Percentiles rank a stretch among this genome's conserved stretches.
Conservation (phyloP, 2,329 filamentous ascomycete species). For the Seiridium unicorne region DNA sequence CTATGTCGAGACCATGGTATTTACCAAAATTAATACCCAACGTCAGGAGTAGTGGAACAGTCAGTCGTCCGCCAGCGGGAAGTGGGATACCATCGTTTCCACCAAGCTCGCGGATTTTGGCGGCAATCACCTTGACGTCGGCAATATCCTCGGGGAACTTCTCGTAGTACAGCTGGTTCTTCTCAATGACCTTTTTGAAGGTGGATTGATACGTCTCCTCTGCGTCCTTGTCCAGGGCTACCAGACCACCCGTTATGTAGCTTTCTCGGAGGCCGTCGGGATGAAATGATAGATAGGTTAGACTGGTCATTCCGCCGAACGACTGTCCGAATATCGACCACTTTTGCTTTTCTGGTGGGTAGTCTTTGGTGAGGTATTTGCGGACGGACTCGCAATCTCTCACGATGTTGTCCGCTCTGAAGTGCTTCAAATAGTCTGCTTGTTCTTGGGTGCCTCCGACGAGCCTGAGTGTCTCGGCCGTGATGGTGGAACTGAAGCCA, state of each 20-base stretch:
- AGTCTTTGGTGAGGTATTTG: conserved; percentile 67
- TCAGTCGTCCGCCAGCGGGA: conserved; percentile 71
- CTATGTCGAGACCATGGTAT: conserved; percentile 21
- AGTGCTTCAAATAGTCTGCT: conserved; percentile 77
- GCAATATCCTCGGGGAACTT: conserved; percentile 83
- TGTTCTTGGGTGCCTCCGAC: conserved; percentile 66
- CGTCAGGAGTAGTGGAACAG: conserved; percentile 71
- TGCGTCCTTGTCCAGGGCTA: conserved; percentile 68
- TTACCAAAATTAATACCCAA: conserved; percentile 76
- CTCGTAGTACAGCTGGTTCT: conserved; percentile 76
- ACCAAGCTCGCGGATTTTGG: conserved; percentile 58
- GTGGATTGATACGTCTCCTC: conserved; percentile 75
- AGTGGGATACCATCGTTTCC: conserved; percentile 53
- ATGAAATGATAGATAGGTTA: conserved; percentile 81
- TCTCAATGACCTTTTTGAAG: conserved; percentile 65
- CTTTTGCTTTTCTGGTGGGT: conserved; percentile 66
- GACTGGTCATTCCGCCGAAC: conserved; percentile 83
- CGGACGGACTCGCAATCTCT: conserved; percentile 85
- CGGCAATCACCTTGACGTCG: conserved; percentile 64
- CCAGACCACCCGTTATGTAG: conserved; percentile 82
- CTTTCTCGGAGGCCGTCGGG: conserved; percentile 77
- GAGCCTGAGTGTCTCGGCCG: conserved; percentile 66
- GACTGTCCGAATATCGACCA: conserved; percentile 91
- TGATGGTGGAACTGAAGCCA: conserved; percentile 79
- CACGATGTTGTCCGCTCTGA: conserved; percentile 88